Evolutionary conservation across 176 grass and related monocot species (phyloP), one percentile per base, ranked within the genome.

Genomic region (Poa annua): DNA sequence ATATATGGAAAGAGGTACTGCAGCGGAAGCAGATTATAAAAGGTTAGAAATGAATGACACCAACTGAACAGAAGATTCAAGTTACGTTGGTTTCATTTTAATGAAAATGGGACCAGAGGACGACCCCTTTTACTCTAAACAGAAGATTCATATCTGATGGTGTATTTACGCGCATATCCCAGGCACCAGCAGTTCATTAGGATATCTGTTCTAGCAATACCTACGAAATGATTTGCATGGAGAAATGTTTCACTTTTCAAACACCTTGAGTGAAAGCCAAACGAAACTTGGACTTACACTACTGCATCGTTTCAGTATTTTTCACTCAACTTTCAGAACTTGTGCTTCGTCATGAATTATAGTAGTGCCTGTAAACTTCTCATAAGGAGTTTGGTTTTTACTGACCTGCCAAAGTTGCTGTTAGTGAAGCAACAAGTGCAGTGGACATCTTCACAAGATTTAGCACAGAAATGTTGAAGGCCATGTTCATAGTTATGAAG

Each of bases 401-500:
- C 25, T 44, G 41, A 94, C 96, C 96, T 95, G 93, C 93, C 71
- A 96, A 65, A 60, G 96, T 99, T 82, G 89, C 44, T 78, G 93
- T 88, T 74, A 96, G 65, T 3, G 93, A 99, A 81, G 93, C 89
- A 87, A 99, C 80, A 75, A 99, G 63, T 71, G 96, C 96, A 29
- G 93, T 92, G 78, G 96, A 93, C 83, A 96, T 88, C 89, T 98
- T 98, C 80, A 98, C 91, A 57, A 98, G 88, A 92, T 90, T 89
- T 77, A 96, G 85, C 69, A 90, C 22, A 77, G 93, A 92, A 83
- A 99, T 93, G 83, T 96, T 99, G 91, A 99, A 99, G 47, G 87
- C 89, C 83, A 99, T 93, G 82, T 99, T 99, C 86, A 82, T 74
- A 77, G 71, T 66, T 66, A 98, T 95, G 84, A 92, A 96, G 22